A percentile compares a stretch with the other conserved stretches of the same genome.
Conservation (phyloP, 2,329 filamentous ascomycete species). For the Colletotrichum incanum region DNA sequence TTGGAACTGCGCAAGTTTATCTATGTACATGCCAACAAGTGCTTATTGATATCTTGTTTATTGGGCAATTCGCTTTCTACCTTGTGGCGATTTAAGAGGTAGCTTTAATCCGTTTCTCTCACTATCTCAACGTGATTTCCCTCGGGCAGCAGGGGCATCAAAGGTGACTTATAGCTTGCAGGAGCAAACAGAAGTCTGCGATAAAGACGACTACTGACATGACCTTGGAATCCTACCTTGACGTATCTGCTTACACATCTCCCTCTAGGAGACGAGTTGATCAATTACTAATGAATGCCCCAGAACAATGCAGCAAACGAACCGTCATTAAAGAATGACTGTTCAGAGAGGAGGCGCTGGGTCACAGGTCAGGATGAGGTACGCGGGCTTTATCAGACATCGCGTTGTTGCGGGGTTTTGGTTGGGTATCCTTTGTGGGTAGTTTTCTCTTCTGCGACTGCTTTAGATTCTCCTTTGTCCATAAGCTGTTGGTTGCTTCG, state of each 20-base stretch:
- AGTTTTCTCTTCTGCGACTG: not conserved
- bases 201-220: not conserved
- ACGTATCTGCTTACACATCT: not conserved
- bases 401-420: not conserved
- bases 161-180: not conserved
- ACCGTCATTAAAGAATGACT: not conserved
- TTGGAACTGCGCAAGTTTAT: too few relatives aligned
- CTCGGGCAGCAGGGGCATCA: not conserved
- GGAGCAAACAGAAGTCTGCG: not conserved
- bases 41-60: too few relatives aligned
- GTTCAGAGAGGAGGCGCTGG: not conserved
- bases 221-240: not conserved
- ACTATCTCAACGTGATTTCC: too few relatives aligned
- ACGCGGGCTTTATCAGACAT: not conserved
- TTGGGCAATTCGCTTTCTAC: too few relatives aligned
- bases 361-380: not conserved
- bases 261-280: not conserved
- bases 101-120: too few relatives aligned
- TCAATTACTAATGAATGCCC: too few relatives aligned
- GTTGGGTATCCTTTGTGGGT: not conserved
- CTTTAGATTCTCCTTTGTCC: not conserved
- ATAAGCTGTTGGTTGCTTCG: not conserved
- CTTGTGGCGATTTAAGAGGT: too few relatives aligned
- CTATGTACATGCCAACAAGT: too few relatives aligned
- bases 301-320: too few relatives aligned